Conservation (phyloP, 192 early-diverging fungal genomes). For the Irineochytrium annulatum region DNA sequence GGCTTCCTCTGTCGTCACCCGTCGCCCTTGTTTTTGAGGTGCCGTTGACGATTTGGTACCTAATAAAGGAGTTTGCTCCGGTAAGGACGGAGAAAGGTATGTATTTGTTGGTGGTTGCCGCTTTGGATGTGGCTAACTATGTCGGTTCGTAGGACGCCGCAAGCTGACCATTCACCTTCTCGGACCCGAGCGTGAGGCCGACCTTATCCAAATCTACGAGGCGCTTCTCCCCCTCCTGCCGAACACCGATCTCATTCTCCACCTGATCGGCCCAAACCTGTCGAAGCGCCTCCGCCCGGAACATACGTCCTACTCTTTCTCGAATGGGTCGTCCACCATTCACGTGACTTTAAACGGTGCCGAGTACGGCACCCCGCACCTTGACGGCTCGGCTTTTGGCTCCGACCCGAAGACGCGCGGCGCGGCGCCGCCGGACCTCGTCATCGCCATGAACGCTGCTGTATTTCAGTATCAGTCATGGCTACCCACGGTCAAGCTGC, state of each 20-base stretch:
- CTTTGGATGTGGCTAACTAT: slow-evolving; percentile 1
- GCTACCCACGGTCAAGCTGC: slow-evolving; percentile 33
- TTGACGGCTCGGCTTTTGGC: slow-evolving; percentile 25
- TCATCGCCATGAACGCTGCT: slow-evolving; percentile 42
- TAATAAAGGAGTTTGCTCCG: slow-evolving; percentile 44
- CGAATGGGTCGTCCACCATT: slow-evolving; percentile 29
- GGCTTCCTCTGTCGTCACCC: slow-evolving; percentile 34
- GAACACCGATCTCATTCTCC: slow-evolving; percentile 46
- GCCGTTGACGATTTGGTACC: slow-evolving; percentile 46
- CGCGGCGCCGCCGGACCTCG: slow-evolving; percentile 36
- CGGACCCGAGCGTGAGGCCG: slow-evolving; percentile 45
- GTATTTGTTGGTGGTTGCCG: not conserved
- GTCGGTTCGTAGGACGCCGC: slow-evolving; percentile 30
- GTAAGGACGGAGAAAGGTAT: slow-evolving; percentile 17
- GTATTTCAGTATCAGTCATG: slow-evolving; percentile 37
- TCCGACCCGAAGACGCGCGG: slow-evolving; percentile 23
- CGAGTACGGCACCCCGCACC: slow-evolving; percentile 29
- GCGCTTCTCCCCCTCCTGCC: slow-evolving; percentile 44
- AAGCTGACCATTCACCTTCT: slow-evolving; percentile 45
- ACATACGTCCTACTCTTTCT: slow-evolving; percentile 28
- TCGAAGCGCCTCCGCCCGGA: slow-evolving; percentile 34
- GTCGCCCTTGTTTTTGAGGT: slow-evolving; percentile 48
- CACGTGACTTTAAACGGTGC: slow-evolving; percentile 36
- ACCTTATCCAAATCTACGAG: slow-evolving; percentile 41
- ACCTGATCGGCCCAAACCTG: slow-evolving; percentile 46